Conservation (phyloP, 768 basidiomycete species). For the Russula brevipes region DNA sequence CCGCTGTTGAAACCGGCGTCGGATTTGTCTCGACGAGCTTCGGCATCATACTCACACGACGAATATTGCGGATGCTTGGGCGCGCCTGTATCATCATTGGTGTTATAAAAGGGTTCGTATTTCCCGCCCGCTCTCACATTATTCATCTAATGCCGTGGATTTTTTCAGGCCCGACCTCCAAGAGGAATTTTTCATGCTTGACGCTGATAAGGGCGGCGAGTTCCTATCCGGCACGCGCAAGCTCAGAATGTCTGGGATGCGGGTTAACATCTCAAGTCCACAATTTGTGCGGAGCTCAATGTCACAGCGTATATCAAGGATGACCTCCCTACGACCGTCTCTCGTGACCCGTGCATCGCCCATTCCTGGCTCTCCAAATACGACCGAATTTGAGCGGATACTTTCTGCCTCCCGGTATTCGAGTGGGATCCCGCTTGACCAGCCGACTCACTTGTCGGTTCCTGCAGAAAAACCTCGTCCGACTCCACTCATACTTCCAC, state of each 20-base stretch:
- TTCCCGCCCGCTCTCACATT: neutral
- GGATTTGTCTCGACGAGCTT: conserved; percentile 59
- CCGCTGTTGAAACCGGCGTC: conserved; percentile 56
- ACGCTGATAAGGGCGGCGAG: conserved; percentile 3
- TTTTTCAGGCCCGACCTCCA: conserved; percentile 16
- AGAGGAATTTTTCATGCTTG: conserved; percentile 22
- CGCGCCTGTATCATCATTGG: conserved; percentile 57
- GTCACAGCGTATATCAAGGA: conserved; percentile 12
- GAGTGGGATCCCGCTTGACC: neutral
- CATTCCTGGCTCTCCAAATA: neutral
- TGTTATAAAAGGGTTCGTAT: conserved; percentile 60
- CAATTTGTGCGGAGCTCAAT: conserved; percentile 14
- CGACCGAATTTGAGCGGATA: neutral
- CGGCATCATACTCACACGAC: conserved; percentile 47
- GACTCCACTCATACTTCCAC: neutral
- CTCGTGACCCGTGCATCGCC: conserved; percentile 3
- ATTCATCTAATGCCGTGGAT: neutral
- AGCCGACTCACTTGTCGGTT: neutral
- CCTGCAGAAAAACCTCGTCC: neutral
- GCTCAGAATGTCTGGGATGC: conserved; percentile 1
- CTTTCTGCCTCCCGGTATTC: neutral
- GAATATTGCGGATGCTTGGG: conserved; percentile 51
- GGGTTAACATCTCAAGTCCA: conserved; percentile 17
- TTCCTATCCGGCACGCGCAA: conserved; percentile 20
- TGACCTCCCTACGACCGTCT: neutral